These are phyloP conservation scores for Lasiosphaeria hispida DNA, from an alignment of 495 filamentous ascomycete genomes.

Conservation along the genomic window DNA sequence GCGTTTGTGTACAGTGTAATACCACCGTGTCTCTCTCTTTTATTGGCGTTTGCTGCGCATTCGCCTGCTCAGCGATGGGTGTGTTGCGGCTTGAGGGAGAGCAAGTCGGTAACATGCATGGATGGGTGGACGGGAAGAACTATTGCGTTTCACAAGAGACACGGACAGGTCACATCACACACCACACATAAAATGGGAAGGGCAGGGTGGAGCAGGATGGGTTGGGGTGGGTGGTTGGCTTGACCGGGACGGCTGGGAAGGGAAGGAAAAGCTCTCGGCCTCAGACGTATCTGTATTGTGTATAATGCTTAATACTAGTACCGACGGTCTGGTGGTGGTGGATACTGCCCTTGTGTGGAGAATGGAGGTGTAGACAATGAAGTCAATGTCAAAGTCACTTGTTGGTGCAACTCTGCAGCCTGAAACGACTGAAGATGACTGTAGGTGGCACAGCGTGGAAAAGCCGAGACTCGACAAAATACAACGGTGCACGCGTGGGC, in stretches of 20 bases:
- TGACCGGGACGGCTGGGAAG: not conserved
- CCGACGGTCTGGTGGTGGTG: not conserved
- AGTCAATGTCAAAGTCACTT: no score
- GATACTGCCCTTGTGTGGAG: not conserved
- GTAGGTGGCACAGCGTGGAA: no score
- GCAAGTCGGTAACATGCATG: not conserved
- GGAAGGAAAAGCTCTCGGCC: not conserved
- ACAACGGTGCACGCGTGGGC: no score
- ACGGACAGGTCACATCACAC: no score
- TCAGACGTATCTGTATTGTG: conserved; percentile 4
- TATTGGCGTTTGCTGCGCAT: conserved; percentile 6
- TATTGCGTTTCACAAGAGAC: no score
- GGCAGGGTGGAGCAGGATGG: not conserved
- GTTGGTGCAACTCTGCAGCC: no score
- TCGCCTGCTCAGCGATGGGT: not conserved
- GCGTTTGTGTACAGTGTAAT: no score
- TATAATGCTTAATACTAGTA: conserved; percentile 16
- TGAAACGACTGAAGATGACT: no score
- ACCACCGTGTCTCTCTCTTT: not conserved
- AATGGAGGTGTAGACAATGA: not conserved
- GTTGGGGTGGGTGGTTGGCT: not conserved
- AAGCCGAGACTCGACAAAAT: no score
- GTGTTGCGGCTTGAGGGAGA: not conserved
- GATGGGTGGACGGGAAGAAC: not conserved
- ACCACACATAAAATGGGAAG: not conserved